These are phyloP conservation scores for Phyllachora maydis DNA, from an alignment of 2,329 filamentous ascomycete genomes.

Conservation along the genomic window DNA sequence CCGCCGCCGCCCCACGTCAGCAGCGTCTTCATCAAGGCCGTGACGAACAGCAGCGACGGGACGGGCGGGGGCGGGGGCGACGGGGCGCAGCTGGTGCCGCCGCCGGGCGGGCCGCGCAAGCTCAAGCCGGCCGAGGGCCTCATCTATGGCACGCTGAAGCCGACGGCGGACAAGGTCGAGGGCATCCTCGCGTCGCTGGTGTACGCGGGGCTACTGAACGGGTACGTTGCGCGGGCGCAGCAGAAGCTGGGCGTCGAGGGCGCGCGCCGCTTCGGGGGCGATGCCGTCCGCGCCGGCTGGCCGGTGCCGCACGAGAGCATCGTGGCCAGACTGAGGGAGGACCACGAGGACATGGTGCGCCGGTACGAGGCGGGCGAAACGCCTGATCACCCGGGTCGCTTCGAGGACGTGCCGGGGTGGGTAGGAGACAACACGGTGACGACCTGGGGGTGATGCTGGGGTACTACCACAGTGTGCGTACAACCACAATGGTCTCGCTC, in stretches of 20 bases:
- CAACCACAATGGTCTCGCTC: too few species aligned
- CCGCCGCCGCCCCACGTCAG: constrained; percentile 24
- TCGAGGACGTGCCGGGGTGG: constrained; percentile 12
- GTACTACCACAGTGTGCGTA: too few species aligned
- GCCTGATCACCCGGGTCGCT: constrained; percentile 7
- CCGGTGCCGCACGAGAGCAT: constrained; percentile 54
- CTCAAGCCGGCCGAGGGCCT: constrained; percentile 37
- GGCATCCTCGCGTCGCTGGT: constrained; percentile 57
- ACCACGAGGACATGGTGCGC: constrained; percentile 45
- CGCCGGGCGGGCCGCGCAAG: constrained; percentile 21
- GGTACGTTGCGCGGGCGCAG: constrained; percentile 63
- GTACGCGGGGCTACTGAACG: constrained; percentile 61
- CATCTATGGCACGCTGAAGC: constrained; percentile 39
- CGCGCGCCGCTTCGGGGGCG: constrained; percentile 42
- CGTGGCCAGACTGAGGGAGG: constrained; percentile 34
- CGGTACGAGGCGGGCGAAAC: constrained; percentile 29
- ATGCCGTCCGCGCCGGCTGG: constrained; percentile 47
- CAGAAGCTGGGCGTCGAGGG: constrained; percentile 68
- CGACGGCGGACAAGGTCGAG: constrained; percentile 49
- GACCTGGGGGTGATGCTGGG: too few species aligned
- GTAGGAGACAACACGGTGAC: too few species aligned
- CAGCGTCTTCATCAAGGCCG: constrained; percentile 27
- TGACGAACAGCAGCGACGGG: constrained; percentile 21
- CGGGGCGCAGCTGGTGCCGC: constrained; percentile 26
- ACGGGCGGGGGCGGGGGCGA: too few species aligned